Percentiles rank a stretch among this genome's conserved stretches.
phyloP scores from a whole-genome alignment of 2,329 filamentous ascomycete genomes.

The Microdochium bolleyi region DNA sequence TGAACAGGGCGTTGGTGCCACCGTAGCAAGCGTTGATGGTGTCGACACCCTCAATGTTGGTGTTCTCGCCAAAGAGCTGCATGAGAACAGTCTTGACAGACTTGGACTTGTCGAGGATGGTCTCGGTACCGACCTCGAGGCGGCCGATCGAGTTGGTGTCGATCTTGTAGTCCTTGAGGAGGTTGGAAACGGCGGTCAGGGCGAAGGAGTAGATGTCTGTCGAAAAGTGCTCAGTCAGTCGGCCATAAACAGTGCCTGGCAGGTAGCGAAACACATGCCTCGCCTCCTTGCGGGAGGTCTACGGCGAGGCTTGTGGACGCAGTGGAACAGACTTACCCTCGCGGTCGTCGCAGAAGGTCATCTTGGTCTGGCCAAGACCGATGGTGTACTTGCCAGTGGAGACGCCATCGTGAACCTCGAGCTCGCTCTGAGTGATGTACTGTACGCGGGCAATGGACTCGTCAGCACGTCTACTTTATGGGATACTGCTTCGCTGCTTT shows the following conservation, averaged over 20 bases:
- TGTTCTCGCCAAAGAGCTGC: constrained; percentile 80
- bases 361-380: constrained; percentile 83
- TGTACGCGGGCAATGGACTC: constrained; percentile 23
- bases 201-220: constrained; percentile 82
- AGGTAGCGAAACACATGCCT: background rate
- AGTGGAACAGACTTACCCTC: constrained; percentile 54
- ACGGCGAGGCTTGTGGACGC: no score
- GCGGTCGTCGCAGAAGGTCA: constrained; percentile 86
- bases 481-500: no score
- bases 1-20: constrained; percentile 78
- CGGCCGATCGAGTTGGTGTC: constrained; percentile 71
- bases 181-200: constrained; percentile 68
- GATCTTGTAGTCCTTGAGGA: constrained; percentile 77
- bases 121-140: constrained; percentile 81
- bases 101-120: constrained; percentile 82
- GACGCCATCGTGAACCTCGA: constrained; percentile 83
- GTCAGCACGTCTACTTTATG: background rate
- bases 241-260: constrained; percentile 3
- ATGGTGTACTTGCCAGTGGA: constrained; percentile 82
- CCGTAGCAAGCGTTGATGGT: constrained; percentile 82
- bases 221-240: constrained; percentile 6
- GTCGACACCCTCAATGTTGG: constrained; percentile 77
- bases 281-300: background rate
- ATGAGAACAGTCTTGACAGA: constrained; percentile 84
- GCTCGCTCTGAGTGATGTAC: constrained; percentile 78